Conservation (phyloP, 345 rosid species). For the Salix purpurea region DNA sequence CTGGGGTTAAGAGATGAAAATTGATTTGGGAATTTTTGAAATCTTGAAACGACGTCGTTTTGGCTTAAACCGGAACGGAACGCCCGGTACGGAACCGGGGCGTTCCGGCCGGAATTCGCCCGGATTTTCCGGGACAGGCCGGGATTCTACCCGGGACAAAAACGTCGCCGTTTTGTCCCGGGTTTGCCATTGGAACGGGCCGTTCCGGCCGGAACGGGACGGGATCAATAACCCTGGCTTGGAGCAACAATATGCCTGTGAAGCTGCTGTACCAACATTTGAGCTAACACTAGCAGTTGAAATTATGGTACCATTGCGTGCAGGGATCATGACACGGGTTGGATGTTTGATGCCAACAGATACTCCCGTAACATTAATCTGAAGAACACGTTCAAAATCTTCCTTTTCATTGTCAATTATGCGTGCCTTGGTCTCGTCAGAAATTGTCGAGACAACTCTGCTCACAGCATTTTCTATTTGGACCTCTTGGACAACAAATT, state of each 20-base stretch:
- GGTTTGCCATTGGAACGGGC: no score
- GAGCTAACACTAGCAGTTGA: constrained; percentile 22
- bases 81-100: no score
- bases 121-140: no score
- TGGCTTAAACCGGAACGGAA: no score
- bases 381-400: constrained; percentile 39
- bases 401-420: constrained; percentile 35
- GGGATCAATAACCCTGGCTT: no score
- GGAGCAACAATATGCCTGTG: not conserved
- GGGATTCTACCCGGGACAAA: no score
- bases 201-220: no score
- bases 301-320: constrained; percentile 30
- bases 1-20: no score
- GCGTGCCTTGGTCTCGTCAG: constrained; percentile 18
- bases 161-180: no score
- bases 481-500: constrained; percentile 16
- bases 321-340: constrained; percentile 36
- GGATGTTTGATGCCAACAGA: constrained; percentile 47
- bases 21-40: no score
- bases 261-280: not conserved
- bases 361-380: constrained; percentile 34
- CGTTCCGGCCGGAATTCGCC: no score
- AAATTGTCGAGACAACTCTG: constrained; percentile 25
- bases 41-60: no score
- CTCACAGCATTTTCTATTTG: constrained; percentile 24